Evolutionary conservation across 169 alveolate species (phyloP), one percentile per base, ranked within the genome.

Genomic region (Blepharisma undulans): DNA sequence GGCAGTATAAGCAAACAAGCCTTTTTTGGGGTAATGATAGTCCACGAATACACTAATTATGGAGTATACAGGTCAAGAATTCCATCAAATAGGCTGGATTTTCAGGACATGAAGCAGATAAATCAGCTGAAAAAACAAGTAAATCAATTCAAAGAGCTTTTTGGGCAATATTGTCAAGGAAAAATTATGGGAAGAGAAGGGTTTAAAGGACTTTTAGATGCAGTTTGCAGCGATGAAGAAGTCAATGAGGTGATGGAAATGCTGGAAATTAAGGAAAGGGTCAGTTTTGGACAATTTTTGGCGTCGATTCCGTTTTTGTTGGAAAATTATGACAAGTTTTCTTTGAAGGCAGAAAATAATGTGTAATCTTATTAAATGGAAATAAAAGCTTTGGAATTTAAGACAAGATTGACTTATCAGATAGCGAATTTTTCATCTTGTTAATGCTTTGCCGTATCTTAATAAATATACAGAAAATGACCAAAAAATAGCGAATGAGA

Each of bases 311-410:
- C 86, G 30, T 78, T 78, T 21, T 32, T 78, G 71, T 78, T 78
- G 16, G 86, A 78, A 78, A 78, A 78, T 32, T 78, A 78, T 78
- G 86, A 78, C 34, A 78, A 78, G n/a, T n/a, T n/a, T n/a, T n/a
- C n/a, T n/a, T n/a, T n/a, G n/a, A n/a, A n/a, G n/a, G n/a, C n/a
- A n/a, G n/a, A n/a, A n/a, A n/a, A n/a, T n/a, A n/a, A n/a, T n/a
- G n/a, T n/a, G n/a, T n/a, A n/a, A n/a, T n/a, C n/a, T n/a, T n/a
- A n/a, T n/a, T n/a, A n/a, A n/a, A n/a, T n/a, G n/a, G n/a, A n/a
- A n/a, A n/a, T n/a, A n/a, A n/a, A n/a, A n/a, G n/a, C n/a, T n/a
- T n/a, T n/a, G n/a, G n/a, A n/a, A n/a, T n/a, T n/a, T n/a, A n/a
- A n/a, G n/a, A n/a, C n/a, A n/a, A n/a, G n/a, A n/a, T n/a, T n/a